Evolutionary conservation across 2,329 filamentous ascomycete species (phyloP), one percentile per base, ranked within the genome.

Genomic region (Proliferodiscus dingleyae): DNA sequence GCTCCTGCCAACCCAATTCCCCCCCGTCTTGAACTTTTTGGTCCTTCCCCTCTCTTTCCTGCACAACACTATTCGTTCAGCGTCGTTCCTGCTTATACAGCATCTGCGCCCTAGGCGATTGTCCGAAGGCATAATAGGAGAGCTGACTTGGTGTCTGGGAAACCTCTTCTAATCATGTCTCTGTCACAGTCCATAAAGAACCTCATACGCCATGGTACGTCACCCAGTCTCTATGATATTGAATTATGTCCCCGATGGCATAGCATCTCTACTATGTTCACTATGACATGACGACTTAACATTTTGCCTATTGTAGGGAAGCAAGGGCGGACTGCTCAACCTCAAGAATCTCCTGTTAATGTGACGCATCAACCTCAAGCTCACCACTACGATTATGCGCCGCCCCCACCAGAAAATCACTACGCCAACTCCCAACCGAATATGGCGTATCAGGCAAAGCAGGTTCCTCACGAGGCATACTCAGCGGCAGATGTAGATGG

Each of bases 111-210:
- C 11, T 11, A 26, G 6, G 24, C 24, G 24, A 6, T 26, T 6
- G 6, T 11, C 24, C 24, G 24, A 11, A 26, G 11, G 24, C 6
- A 6, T 26, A 26, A 6, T 6, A 6, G 6, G 24, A 6, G 6
- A 6, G 24, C 13, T 22, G 33, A 23, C 11, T 19, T 23, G 19
- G 13, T 18, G n/a, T 11, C 18, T 11, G n/a, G 19, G 34, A 37
- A n/a, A 7, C 34, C 28, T 13, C 32, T 44, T 50, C 45, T 48
- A 52, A 57, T 50, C 34, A 81, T 82, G 78, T 81, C 78, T 61
- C 81, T 79, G 56, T 95, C 96, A 72, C 91, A 96, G 73, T 93
- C 93, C 66, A 80, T 96, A 61, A 96, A 97, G 72, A 96, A 96
- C 70, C 94, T 97, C 70, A 93, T 97, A 70, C 87, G 91, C 57